Evolutionary conservation across 1,284 basidiomycete genomes (phyloP), one percentile per base, ranked within the genome.

Genomic region (Ganoderma sinense): DNA sequence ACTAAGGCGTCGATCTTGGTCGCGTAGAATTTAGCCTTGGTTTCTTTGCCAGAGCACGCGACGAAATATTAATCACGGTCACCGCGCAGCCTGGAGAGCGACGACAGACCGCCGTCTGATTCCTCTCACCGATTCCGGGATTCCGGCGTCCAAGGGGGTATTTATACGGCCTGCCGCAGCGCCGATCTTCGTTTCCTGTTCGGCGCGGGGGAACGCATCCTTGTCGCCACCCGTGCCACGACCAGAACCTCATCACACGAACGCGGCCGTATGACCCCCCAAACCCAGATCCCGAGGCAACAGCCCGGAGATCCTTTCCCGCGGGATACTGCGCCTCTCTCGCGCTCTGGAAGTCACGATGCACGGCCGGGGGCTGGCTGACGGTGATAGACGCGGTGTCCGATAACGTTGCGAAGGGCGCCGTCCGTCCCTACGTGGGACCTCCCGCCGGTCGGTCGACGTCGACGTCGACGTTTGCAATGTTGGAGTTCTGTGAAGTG

Each of bases 291-390:
- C 64, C 48, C 60, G 63, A 71, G 63, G 56, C 26, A 43, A 29
- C 23, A 26, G 26, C 40, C 68, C 72, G 72, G 72, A 70, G 72
- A 73, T 73, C 69, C 64, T 51, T 64, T 45, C 58, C 65, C 67
- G 55, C 72, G 68, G 70, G 66, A 48, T 62, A 60, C 68, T 73
- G 69, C 70, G 69, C 69, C 29, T 33, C 29, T 33, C 36, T 56
- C 62, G 56, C 33, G 41, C 45, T 36, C 31, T 48, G 29, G 29
- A 45, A 23, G 48, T 26, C 48, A 26, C 20, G 40, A 4, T 41
- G 4, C 40, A 13, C 11, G 45, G 20, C 11, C n/a, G n/a, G n/a
- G n/a, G n/a, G n/a, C n/a, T 39, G 36, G 4, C 8, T 39, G 36
- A 4, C 11, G 48, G 68, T 69, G 72, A 71, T 71, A 58, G 58